phyloP scores from a whole-genome alignment of 2,329 filamentous ascomycete species.

The Fusarium falciforme region DNA sequence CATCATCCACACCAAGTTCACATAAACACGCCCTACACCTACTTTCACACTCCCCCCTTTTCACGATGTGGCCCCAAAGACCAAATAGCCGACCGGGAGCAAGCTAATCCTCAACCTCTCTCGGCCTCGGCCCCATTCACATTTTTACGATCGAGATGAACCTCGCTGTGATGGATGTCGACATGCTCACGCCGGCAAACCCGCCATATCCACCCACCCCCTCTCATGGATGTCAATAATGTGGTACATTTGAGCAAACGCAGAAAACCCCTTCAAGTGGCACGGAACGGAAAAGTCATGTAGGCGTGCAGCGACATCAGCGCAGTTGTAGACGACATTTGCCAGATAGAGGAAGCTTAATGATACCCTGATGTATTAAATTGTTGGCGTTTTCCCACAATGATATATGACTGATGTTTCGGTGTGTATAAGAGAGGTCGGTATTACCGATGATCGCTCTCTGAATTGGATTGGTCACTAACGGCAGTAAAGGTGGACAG shows the following conservation, averaged over 20 bases:
- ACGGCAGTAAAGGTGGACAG: background rate
- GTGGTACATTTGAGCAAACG: constrained; percentile 25
- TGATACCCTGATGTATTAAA: constrained; percentile 54
- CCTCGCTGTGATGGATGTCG: constrained; percentile 25
- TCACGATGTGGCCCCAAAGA: constrained; percentile 21
- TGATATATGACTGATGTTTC: background rate
- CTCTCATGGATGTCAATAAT: background rate
- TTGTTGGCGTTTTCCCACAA: background rate
- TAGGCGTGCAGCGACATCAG: constrained; percentile 23
- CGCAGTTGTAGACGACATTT: constrained; percentile 39
- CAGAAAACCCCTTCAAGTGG: constrained; percentile 21
- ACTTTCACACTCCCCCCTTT: constrained; percentile 17
- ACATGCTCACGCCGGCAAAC: constrained; percentile 15
- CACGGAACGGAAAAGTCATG: constrained; percentile 33
- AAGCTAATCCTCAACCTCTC: background rate
- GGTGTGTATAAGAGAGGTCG: background rate
- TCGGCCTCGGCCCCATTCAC: constrained; percentile 7
- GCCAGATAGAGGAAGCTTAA: constrained; percentile 50
- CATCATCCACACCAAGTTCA: constrained; percentile 98
- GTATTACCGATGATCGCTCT: background rate
- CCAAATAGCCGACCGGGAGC: constrained; percentile 14
- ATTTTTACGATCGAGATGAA: constrained; percentile 36
- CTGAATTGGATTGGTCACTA: background rate
- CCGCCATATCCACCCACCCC: constrained; percentile 14
- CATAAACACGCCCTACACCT: constrained; percentile 59